Percentiles rank a stretch among this genome's conserved stretches.
phyloP scores from a whole-genome alignment of 306 rosid genomes.

The Dalbergia oliveri region DNA sequence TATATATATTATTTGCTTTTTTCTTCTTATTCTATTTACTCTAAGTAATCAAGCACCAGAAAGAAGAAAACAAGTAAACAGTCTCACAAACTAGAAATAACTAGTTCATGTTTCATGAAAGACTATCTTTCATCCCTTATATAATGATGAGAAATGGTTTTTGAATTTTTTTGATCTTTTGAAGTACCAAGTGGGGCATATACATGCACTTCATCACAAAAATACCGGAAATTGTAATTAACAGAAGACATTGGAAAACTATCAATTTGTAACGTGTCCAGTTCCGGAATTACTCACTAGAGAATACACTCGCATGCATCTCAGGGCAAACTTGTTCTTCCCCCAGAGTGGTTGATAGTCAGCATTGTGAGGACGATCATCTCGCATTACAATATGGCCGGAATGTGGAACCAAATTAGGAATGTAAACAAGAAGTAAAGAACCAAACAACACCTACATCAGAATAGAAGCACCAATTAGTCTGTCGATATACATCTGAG shows the following conservation, averaged over 20 bases:
- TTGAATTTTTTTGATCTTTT: neutral
- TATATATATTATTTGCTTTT: neutral
- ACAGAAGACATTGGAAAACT: slow-evolving; percentile 23
- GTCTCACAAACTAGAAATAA: slow-evolving; percentile 1
- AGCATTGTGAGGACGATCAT: slow-evolving; percentile 61
- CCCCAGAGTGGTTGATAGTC: slow-evolving; percentile 74
- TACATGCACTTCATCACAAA: neutral
- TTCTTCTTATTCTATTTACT: neutral
- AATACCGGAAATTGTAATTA: neutral
- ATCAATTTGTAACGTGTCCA: neutral
- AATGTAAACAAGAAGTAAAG: slow-evolving; percentile 66
- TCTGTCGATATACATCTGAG: neutral
- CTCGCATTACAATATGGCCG: slow-evolving; percentile 55
- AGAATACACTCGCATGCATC: slow-evolving; percentile 61
- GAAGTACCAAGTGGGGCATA: neutral
- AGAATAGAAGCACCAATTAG: slow-evolving; percentile 39
- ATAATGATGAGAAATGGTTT: neutral
- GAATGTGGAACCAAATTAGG: slow-evolving; percentile 80
- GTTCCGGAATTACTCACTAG: slow-evolving; percentile 64
- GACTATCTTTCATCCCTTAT: neutral
- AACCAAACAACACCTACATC: slow-evolving; percentile 77
- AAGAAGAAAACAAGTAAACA: neutral
- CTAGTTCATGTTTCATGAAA: neutral
- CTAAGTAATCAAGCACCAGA: slow-evolving; percentile 1
- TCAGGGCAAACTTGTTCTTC: slow-evolving; percentile 84